phyloP scores from a whole-genome alignment of 1,284 basidiomycete genomes.

The Ganoderma resinaceum region DNA sequence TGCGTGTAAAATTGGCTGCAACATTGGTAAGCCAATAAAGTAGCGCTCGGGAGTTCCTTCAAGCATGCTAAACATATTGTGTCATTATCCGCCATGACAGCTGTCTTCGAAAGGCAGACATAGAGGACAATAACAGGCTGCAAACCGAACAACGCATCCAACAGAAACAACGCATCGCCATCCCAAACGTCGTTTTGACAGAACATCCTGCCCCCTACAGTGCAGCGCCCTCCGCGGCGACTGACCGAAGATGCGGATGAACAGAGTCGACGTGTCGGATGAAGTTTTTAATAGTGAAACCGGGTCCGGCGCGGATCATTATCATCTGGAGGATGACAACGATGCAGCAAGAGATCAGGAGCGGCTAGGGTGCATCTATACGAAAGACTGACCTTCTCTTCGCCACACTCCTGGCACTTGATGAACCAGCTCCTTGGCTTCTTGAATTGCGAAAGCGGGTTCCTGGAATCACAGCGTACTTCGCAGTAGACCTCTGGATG shows the following conservation, averaged over 20 bases:
- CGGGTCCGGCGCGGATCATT: slow-evolving; percentile 1
- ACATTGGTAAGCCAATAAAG: too few species aligned
- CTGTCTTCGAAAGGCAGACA: too few species aligned
- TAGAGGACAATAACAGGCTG: not conserved
- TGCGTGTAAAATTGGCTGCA: too few species aligned
- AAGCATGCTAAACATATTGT: too few species aligned
- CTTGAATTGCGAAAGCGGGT: not conserved
- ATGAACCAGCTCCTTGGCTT: slow-evolving; percentile 2
- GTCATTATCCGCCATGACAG: too few species aligned
- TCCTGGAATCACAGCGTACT: too few species aligned
- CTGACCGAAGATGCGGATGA: not conserved
- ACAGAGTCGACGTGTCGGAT: not conserved
- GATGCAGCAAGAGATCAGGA: not conserved
- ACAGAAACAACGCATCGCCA: not conserved
- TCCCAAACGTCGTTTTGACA: not conserved
- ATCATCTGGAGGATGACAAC: not conserved
- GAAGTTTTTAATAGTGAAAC: not conserved
- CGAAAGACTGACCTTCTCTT: slow-evolving; percentile 1
- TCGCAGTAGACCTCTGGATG: not conserved
- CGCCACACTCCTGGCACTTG: slow-evolving; percentile 9
- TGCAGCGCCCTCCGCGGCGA: not conserved
- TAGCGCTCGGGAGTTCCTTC: too few species aligned
- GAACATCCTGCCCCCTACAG: not conserved
- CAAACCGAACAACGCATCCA: not conserved
- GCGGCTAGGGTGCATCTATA: not conserved